Conservation (phyloP, 1,284 basidiomycete genomes). For the Pseudomicrostroma phylloplanum region DNA sequence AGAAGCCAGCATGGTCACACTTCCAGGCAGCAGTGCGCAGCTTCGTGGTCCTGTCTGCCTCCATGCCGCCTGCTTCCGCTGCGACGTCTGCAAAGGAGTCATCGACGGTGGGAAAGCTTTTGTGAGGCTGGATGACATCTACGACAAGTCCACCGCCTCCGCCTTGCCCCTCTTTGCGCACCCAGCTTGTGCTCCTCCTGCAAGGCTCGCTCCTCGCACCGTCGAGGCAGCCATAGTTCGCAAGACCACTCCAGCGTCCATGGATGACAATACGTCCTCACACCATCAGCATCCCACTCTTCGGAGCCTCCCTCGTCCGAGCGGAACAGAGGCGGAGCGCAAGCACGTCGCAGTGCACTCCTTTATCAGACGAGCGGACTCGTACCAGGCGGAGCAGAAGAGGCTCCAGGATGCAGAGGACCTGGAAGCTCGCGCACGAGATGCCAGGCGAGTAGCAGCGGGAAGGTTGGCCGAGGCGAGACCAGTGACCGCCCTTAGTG, state of each 20-base stretch:
- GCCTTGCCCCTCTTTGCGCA: conserved; percentile 15
- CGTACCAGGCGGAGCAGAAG: not conserved
- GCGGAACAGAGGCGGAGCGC: not conserved
- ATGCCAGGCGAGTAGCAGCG: too few species aligned
- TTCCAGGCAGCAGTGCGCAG: conserved; percentile 9
- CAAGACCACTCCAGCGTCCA: not conserved
- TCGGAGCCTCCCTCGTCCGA: conserved; percentile 9
- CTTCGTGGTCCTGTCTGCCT: conserved; percentile 13
- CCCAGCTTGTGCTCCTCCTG: conserved; percentile 16
- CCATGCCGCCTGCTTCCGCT: conserved; percentile 35
- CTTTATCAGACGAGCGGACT: not conserved
- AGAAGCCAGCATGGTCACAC: conserved; percentile 28
- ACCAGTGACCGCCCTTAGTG: too few species aligned
- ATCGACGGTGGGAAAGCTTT: conserved; percentile 29
- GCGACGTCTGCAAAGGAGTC: conserved; percentile 18
- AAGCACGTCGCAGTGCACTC: not conserved
- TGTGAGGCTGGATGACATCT: conserved; percentile 13
- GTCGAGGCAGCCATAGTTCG: too few species aligned
- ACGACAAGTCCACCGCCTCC: not conserved
- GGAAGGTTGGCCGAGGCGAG: too few species aligned
- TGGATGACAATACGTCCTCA: conserved; percentile 9
- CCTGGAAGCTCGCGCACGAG: too few species aligned
- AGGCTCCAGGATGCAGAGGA: too few species aligned
- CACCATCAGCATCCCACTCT: conserved; percentile 20
- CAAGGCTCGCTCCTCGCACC: conserved; percentile 5